Evolutionary conservation across 2,329 filamentous ascomycete species (phyloP), one percentile per base, ranked within the genome.

Genomic region (Grosmannia huntii): DNA sequence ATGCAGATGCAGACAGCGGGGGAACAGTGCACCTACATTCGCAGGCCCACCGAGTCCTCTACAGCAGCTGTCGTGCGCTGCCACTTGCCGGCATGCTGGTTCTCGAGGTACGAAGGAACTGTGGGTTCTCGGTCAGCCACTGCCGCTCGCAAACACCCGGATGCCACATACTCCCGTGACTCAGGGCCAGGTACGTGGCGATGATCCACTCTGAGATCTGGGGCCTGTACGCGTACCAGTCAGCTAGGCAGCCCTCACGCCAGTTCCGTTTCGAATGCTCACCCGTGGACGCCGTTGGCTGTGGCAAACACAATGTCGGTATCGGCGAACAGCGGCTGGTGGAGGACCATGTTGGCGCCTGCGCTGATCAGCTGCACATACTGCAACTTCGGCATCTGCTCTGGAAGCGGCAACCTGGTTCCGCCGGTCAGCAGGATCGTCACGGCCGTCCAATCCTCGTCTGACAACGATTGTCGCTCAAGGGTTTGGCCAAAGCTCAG

Each of bases 171-270:
- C 77, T 65, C 2, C 67, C 65, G 58, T 80, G 77, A 61, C 79
- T 74, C 55, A 74, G 72, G 0, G 76, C 71, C 2, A 82, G 67
- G 62, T 74, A 81, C 0, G 77, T 81, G 25, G 70, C 67, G 27
- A 81, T 74, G 7, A 82, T 72, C 79, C 79, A 82, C 66, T 82
- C 79, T 0, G 78, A 69, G 60, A 82, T 82, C 63, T 81, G 79
- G 2, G 79, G 78, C 1, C 78, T 80, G 52, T 7, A n/a, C n/a
- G n/a, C n/a, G n/a, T n/a, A 2, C 1, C 14, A n/a, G 41, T 36
- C 14, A 55, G 4, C 28, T 9, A 23, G 19, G 19, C 38, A 44
- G 38, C 38, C 3, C 38, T n/a, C 38, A 44, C 19, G 21, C 38
- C 5, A 5, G 16, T 44, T n/a, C 38, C 21, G 38, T 21, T 11